Percentiles rank a stretch among this genome's conserved stretches.
Conservation (phyloP, 805 yeast genomes). For the Jamesozyma rosinii region DNA sequence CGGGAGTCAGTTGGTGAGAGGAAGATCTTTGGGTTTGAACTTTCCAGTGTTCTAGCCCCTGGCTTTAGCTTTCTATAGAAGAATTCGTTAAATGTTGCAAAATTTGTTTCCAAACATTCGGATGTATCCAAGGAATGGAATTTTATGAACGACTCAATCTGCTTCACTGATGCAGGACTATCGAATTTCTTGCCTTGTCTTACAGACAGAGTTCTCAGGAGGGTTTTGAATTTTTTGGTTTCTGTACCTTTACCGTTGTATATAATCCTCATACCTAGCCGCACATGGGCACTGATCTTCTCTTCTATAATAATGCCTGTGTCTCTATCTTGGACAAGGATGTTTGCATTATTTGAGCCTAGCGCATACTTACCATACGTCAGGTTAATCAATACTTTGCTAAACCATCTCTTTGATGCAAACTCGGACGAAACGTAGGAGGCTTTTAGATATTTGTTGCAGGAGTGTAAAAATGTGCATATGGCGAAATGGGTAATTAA, state of each 20-base stretch:
- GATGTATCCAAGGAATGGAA: constrained; percentile 73
- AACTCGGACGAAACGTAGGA: constrained; percentile 68
- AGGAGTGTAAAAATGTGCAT: constrained; percentile 68
- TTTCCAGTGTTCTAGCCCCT: constrained; percentile 63
- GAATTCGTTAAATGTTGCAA: constrained; percentile 75
- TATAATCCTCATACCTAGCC: constrained; percentile 76
- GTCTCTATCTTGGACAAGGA: constrained; percentile 81
- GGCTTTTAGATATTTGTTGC: constrained; percentile 48
- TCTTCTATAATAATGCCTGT: constrained; percentile 90
- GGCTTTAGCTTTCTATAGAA: constrained; percentile 72
- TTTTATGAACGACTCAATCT: constrained; percentile 67
- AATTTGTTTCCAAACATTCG: constrained; percentile 54
- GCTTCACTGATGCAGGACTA: constrained; percentile 50
- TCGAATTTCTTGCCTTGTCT: constrained; percentile 86
- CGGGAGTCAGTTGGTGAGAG: constrained; percentile 86
- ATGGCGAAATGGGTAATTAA: constrained; percentile 80
- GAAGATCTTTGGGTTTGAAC: constrained; percentile 39
- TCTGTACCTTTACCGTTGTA: constrained; percentile 66
- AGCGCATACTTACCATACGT: constrained; percentile 81
- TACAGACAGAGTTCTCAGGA: constrained; percentile 56
- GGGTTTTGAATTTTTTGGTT: constrained; percentile 46
- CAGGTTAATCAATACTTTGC: constrained; percentile 69
- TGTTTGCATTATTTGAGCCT: constrained; percentile 88
- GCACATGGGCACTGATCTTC: constrained; percentile 79
- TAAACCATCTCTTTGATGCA: constrained; percentile 85